Evolutionary conservation across 2,329 filamentous ascomycete species (phyloP), one percentile per base, ranked within the genome.

Genomic region (Elsinoe ampelina): DNA sequence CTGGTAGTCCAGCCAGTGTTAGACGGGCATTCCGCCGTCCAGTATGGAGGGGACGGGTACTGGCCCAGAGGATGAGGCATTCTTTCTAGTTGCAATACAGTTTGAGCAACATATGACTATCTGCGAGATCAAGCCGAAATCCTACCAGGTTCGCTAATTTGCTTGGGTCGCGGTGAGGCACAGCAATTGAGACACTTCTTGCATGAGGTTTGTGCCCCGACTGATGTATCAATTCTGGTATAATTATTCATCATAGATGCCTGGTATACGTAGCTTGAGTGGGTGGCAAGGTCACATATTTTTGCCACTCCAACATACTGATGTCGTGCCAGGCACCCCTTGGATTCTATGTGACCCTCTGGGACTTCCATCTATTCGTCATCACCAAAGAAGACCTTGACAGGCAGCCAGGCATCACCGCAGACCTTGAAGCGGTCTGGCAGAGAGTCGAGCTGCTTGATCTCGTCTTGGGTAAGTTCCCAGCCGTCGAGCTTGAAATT

Each of bases 381-480:
- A 65, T 91, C 86, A 6, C 86, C 86, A 68, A 89, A 89, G 78
- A 93, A 93, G 35, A 92, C 86, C 77, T 84, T 85, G 59, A 87
- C 71, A 0, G 87, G 87, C 65, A 89, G 68, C 84, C 86, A 92
- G 26, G 67, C 72, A 68, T 92, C 89, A 35, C 79, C 80, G 67
- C 87, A 93, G 60, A 89, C 84, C 81, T 90, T 95, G 79, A 91
- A 92, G 52, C 89, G 81, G 60, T 87, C 85, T 65, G 80, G 77
- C 56, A 92, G 78, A 65, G 73, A 79, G 65, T 82, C 82, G 51
- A 95, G 76, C 71, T 80, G 75, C 64, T 79, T 77, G 52, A 92
- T 70, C 75, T 95, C 89, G 47, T 88, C 87, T 2, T 80, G 78
- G 2, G 80, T 84, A 71, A 95, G 73, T 58, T 81, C 76, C 82